phyloP scores from a whole-genome alignment of 768 basidiomycete species.

The Suillus placidus region DNA sequence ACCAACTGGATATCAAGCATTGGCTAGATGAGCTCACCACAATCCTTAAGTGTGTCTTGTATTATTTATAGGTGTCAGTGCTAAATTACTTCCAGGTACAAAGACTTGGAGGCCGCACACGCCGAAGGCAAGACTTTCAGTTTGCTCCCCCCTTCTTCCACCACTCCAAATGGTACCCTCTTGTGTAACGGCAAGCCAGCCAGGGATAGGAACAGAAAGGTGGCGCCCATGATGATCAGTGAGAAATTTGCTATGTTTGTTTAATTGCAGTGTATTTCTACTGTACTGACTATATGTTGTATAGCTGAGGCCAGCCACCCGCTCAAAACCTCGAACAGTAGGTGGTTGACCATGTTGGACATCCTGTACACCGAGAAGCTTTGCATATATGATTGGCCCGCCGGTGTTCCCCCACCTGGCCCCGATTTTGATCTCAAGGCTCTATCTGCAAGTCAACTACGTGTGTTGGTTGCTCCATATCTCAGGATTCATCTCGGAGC shows the following conservation, averaged over 20 bases:
- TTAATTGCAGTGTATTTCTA: neutral
- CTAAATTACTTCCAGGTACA: slow-evolving; percentile 2
- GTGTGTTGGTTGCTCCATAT: neutral
- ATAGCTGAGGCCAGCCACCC: neutral
- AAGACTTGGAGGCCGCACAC: neutral
- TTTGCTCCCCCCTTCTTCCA: neutral
- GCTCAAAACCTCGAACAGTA: neutral
- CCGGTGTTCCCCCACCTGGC: neutral
- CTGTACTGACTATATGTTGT: neutral
- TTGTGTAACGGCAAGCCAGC: slow-evolving; percentile 1
- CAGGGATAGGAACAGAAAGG: slow-evolving; percentile 2
- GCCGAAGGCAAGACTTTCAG: neutral
- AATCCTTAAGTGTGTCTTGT: neutral
- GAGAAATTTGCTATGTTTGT: neutral
- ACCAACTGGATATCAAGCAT: neutral
- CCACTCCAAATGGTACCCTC: neutral
- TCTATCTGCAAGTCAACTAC: neutral
- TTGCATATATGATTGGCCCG: neutral
- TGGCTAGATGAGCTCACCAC: slow-evolving; percentile 1
- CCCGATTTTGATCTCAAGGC: neutral
- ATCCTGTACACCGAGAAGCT: neutral
- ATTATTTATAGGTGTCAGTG: neutral
- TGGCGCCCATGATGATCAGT: neutral
- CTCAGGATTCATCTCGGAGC: neutral
- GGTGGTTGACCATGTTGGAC: neutral